Percentiles rank a stretch among this genome's conserved stretches.
These are phyloP conservation scores for Alternaria sp. DNA, from an alignment of 2,329 filamentous ascomycete species.

Conservation along the genomic window DNA sequence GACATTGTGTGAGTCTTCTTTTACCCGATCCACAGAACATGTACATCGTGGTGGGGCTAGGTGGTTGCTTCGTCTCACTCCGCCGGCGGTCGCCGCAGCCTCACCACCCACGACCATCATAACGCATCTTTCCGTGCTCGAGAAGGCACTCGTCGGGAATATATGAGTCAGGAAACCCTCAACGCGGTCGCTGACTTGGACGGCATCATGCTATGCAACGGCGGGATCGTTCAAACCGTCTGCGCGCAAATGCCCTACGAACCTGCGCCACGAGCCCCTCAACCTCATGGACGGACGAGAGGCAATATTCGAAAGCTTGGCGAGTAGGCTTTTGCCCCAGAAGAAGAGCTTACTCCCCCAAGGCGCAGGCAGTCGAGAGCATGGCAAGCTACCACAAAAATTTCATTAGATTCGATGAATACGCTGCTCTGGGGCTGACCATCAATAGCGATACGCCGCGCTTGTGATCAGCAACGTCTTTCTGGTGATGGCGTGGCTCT, in stretches of 20 bases:
- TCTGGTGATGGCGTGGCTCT: background rate
- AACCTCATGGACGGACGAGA: background rate
- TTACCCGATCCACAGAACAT: background rate
- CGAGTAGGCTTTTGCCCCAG: no score
- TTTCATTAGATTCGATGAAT: background rate
- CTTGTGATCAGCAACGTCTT: no score
- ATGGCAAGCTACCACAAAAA: background rate
- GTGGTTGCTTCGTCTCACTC: conserved; percentile 4
- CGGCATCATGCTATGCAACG: background rate
- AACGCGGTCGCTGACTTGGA: background rate
- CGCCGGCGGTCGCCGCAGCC: background rate
- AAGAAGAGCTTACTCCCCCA: background rate
- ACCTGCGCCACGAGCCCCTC: background rate
- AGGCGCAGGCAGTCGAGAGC: background rate
- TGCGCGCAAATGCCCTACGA: background rate
- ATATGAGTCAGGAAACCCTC: background rate
- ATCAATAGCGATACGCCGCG: background rate
- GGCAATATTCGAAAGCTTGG: background rate
- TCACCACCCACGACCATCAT: background rate
- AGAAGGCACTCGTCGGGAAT: background rate
- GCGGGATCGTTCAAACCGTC: no score
- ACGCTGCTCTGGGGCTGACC: no score
- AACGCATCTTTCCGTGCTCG: background rate
- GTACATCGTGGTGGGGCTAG: conserved; percentile 6
- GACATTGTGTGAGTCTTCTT: background rate